Evolutionary conservation across 2,329 filamentous ascomycete species (phyloP).

Genomic region (Cladosporium sp.): DNA sequence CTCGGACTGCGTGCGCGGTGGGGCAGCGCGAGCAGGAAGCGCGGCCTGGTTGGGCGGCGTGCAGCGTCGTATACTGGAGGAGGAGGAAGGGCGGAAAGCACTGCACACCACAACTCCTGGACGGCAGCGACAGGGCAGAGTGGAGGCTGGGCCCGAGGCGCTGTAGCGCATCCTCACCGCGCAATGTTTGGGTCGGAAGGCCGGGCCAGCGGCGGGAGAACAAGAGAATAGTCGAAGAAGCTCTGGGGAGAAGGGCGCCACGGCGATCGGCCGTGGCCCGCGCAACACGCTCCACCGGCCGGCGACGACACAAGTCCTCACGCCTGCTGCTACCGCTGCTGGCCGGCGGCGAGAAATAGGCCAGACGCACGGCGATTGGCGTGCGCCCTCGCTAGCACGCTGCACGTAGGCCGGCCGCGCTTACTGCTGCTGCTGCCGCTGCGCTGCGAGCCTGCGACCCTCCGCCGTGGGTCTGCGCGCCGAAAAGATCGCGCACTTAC

Average conservation of each 20-base stretch:
- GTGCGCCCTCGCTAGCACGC: neutral
- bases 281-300: neutral
- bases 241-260: neutral
- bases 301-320: neutral
- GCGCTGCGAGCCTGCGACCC: neutral
- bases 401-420: too few species aligned
- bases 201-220: conserved; percentile 2
- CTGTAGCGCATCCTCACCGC: neutral
- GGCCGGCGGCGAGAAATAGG: conserved; percentile 2
- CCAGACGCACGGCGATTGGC: conserved; percentile 8
- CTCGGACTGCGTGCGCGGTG: neutral
- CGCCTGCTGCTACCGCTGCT: neutral
- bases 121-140: too few species aligned
- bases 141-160: too few species aligned
- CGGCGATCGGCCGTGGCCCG: neutral
- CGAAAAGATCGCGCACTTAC: conserved; percentile 5
- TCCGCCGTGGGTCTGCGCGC: conserved; percentile 1
- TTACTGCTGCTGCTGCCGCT: too few species aligned
- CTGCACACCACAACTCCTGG: too few species aligned
- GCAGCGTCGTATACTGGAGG: too few species aligned
- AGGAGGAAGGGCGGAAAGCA: too few species aligned
- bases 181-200: conserved; percentile 3
- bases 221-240: conserved; percentile 6
- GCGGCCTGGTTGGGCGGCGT: neutral
- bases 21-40: neutral